Percentiles rank a stretch among this genome's conserved stretches.
These are phyloP conservation scores for Lyophyllum decastes DNA, from an alignment of 768 basidiomycete genomes.

Conservation along the genomic window DNA sequence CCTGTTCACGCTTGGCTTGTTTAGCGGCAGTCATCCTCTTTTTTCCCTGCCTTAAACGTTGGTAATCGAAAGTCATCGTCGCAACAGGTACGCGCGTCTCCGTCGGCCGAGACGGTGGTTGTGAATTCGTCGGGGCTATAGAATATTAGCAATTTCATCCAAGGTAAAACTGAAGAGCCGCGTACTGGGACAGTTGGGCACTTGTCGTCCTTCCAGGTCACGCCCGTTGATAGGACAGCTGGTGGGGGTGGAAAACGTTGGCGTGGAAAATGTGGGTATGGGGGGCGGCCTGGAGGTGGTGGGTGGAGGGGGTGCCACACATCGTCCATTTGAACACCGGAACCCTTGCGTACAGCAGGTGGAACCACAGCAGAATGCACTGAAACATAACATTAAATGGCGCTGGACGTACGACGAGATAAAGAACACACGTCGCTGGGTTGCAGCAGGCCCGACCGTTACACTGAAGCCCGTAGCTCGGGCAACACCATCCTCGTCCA, in stretches of 20 bases:
- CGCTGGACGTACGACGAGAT: not conserved
- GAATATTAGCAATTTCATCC: not conserved
- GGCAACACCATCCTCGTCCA: not conserved
- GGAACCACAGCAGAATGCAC: not conserved
- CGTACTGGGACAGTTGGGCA: not conserved
- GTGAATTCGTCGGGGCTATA: not conserved
- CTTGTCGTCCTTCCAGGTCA: slow-evolving; percentile 4
- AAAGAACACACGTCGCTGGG: not conserved
- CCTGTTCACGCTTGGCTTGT: slow-evolving; percentile 2
- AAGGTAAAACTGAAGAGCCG: not conserved
- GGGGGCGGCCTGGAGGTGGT: not conserved
- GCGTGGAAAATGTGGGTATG: not conserved
- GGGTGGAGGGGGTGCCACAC: not conserved
- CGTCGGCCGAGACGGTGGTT: not conserved
- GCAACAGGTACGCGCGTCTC: slow-evolving; percentile 8
- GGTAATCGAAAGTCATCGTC: slow-evolving; percentile 7
- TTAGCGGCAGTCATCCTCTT: slow-evolving; percentile 10
- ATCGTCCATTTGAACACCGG: not conserved
- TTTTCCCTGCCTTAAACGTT: not conserved
- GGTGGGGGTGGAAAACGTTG: not conserved
- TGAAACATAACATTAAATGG: not conserved
- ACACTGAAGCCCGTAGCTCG: not conserved
- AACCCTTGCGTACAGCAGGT: not conserved
- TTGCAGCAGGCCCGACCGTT: not conserved
- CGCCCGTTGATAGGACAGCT: not conserved